Percentiles rank a stretch among this genome's conserved stretches.
These are phyloP conservation scores for Kluyveromyces starmeri DNA, from an alignment of 805 yeast genomes.

Conservation along the genomic window DNA sequence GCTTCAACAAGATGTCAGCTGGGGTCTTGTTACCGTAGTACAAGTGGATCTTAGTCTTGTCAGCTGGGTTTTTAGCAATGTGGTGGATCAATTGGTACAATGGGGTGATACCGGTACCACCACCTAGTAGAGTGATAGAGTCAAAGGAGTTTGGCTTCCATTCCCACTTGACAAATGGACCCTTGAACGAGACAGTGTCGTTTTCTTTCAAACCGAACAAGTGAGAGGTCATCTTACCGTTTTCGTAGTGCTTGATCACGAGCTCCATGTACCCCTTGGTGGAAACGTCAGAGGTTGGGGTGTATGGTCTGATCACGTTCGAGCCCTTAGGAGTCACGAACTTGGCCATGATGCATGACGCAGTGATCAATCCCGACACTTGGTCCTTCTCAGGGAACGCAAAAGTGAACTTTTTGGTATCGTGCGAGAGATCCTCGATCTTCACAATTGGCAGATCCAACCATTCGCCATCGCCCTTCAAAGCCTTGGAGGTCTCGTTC, in stretches of 20 bases:
- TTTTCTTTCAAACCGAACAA: conserved; percentile 59
- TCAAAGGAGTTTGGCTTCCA: conserved; percentile 82
- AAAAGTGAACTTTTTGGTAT: conserved; percentile 63
- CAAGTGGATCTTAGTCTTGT: conserved; percentile 80
- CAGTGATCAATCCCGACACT: conserved; percentile 66
- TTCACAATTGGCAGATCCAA: conserved; percentile 49
- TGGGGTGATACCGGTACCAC: conserved; percentile 97
- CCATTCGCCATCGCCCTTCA: conserved; percentile 62
- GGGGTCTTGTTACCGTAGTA: conserved; percentile 72
- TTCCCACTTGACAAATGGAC: conserved; percentile 87
- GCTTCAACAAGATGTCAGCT: conserved; percentile 72
- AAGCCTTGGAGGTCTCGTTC: conserved; percentile 36
- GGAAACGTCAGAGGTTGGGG: conserved; percentile 71
- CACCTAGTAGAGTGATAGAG: conserved; percentile 77
- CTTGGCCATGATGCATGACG: conserved; percentile 76
- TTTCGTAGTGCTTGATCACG: conserved; percentile 74
- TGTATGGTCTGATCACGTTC: conserved; percentile 80
- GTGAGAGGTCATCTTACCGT: conserved; percentile 77
- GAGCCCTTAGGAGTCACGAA: conserved; percentile 75
- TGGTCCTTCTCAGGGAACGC: conserved; percentile 59
- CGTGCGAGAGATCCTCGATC: conserved; percentile 41
- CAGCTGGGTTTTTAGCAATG: conserved; percentile 69
- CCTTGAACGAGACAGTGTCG: conserved; percentile 85
- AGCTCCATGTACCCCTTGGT: conserved; percentile 69
- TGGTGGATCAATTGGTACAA: conserved; percentile 77